phyloP scores from a whole-genome alignment of 768 basidiomycete genomes.

The Suillus fuscotomentosus region DNA sequence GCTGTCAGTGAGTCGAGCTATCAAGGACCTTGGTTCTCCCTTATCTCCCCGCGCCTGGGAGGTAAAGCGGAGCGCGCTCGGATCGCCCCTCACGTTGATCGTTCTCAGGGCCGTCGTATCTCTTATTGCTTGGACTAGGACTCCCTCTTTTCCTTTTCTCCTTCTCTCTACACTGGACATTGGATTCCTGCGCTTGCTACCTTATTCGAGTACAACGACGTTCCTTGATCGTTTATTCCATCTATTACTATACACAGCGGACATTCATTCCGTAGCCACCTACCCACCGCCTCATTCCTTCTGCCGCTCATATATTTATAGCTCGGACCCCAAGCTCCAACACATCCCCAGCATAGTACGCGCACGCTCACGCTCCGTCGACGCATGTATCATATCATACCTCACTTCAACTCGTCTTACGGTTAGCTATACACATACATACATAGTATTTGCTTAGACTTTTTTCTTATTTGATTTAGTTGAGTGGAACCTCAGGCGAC shows the following conservation, averaged over 20 bases:
- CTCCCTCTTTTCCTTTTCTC: neutral
- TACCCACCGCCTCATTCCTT: neutral
- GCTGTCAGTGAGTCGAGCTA: neutral
- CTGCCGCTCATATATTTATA: neutral
- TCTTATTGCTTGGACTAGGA: neutral
- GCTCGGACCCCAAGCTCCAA: neutral
- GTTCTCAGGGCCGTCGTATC: neutral
- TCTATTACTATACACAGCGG: neutral
- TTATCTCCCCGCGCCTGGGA: neutral
- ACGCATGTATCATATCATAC: conserved; percentile 5
- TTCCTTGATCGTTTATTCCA: neutral
- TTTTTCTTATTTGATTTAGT: neutral
- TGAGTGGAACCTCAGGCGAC: neutral
- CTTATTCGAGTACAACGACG: neutral
- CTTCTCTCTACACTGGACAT: neutral
- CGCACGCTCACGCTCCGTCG: too few relatives aligned
- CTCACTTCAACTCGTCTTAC: neutral
- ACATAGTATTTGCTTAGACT: neutral
- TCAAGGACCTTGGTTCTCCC: neutral
- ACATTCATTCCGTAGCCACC: neutral
- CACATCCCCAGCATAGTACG: neutral
- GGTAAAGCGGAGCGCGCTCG: neutral
- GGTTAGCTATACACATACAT: neutral
- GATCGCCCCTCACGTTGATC: neutral
- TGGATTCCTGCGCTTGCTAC: neutral